Percentiles rank a stretch among this genome's conserved stretches.
Conservation (phyloP, 1,139 yeast genomes). For the Magnusiomyces sp. region DNA sequence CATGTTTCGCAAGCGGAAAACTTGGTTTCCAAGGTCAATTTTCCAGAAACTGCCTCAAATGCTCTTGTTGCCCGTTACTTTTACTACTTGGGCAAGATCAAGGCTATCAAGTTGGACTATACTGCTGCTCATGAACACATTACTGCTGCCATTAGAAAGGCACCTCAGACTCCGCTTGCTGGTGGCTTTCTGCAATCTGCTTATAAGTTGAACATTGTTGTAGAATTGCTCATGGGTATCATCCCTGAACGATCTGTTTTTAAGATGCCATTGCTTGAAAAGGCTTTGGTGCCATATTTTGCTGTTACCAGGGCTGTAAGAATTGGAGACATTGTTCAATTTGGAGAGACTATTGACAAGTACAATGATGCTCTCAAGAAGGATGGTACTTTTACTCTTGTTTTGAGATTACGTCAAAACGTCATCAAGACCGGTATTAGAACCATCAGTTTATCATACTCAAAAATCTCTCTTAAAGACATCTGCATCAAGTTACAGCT, state of each 20-base stretch:
- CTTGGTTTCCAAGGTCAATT: conserved; percentile 79
- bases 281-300: conserved; percentile 69
- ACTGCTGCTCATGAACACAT: conserved; percentile 84
- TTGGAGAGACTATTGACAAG: conserved; percentile 62
- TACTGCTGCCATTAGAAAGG: conserved; percentile 88
- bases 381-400: conserved; percentile 80
- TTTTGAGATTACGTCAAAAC: conserved; percentile 85
- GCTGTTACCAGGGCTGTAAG: conserved; percentile 88
- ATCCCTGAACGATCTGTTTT: conserved; percentile 87
- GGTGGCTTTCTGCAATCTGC: conserved; percentile 86
- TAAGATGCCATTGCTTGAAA: conserved; percentile 51
- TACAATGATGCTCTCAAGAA: conserved; percentile 55
- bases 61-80: conserved; percentile 87
- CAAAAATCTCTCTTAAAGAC: conserved; percentile 84
- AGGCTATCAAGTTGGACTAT: conserved; percentile 88
- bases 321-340: conserved; percentile 78
- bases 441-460: conserved; percentile 84
- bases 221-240: conserved; percentile 93
- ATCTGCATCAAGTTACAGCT: conserved; percentile 82
- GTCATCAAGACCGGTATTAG: conserved; percentile 97
- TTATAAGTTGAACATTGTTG: conserved; percentile 76
- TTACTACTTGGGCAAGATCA: conserved; percentile 81
- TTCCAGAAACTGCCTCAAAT: conserved; percentile 79
- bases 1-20: conserved; percentile 85
- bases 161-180: conserved; percentile 87